phyloP scores from a whole-genome alignment of 1,284 basidiomycete genomes.

The Cutaneotrichosporon sp. region DNA sequence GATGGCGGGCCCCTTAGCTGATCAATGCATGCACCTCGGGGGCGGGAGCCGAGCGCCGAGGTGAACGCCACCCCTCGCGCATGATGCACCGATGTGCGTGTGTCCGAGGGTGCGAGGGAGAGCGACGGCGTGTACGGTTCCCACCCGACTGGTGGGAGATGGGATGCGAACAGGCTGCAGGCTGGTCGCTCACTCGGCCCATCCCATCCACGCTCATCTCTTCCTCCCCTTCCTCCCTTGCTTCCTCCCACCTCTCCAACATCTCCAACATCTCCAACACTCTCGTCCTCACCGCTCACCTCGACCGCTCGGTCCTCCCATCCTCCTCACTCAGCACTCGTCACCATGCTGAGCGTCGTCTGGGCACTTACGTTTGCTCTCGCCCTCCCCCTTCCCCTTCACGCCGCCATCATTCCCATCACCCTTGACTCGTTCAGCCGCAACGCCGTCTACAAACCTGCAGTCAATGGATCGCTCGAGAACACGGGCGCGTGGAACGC shows the following conservation, averaged over 20 bases:
- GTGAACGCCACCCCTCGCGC: too few relatives aligned
- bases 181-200: background rate
- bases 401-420: background rate
- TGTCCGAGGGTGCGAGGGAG: background rate
- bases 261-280: too few relatives aligned
- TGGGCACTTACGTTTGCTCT: background rate
- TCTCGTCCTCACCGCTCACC: background rate
- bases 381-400: background rate
- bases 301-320: background rate
- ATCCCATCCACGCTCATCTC: background rate
- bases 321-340: background rate
- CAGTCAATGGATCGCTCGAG: background rate
- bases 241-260: background rate
- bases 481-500: background rate
- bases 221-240: too few relatives aligned
- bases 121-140: background rate
- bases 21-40: too few relatives aligned
- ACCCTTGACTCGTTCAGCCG: background rate
- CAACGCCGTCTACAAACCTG: background rate
- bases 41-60: too few relatives aligned
- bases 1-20: too few relatives aligned
- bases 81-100: too few relatives aligned
- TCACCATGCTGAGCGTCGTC: background rate
- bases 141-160: background rate
- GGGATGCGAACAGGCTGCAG: too few relatives aligned